Evolutionary conservation across 2,329 filamentous ascomycete species (phyloP).

Genomic region (Aspergillus sergii): DNA sequence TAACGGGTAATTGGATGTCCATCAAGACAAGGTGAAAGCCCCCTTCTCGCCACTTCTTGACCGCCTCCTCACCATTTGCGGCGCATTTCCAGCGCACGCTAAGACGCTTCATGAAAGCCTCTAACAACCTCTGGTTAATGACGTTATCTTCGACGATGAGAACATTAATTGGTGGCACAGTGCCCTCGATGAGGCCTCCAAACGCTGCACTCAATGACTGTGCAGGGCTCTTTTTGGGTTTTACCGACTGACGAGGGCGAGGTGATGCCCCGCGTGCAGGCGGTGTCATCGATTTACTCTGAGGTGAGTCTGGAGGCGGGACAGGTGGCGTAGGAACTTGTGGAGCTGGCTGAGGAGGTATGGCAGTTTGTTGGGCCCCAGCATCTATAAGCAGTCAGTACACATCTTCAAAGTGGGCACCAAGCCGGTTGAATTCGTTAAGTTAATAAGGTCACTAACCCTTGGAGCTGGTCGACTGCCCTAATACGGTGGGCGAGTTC

Average conservation of each 20-base stretch:
- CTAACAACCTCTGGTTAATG: conserved; percentile 90
- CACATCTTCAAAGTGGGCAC: neutral
- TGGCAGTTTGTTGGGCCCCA: conserved; percentile 26
- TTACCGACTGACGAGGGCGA: conserved; percentile 39
- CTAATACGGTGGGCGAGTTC: conserved; percentile 73
- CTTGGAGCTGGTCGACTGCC: conserved; percentile 49
- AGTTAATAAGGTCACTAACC: conserved; percentile 35
- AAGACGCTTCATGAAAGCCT: conserved; percentile 92
- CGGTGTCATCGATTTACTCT: conserved; percentile 37
- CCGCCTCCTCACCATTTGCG: conserved; percentile 90
- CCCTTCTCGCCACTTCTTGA: conserved; percentile 87
- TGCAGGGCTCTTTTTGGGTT: conserved; percentile 36
- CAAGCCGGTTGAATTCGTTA: neutral
- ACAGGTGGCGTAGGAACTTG: conserved; percentile 37
- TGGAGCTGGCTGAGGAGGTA: conserved; percentile 31
- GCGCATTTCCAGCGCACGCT: conserved; percentile 98
- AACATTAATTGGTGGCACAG: conserved; percentile 93
- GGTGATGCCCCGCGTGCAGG: conserved; percentile 52
- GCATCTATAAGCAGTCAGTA: conserved; percentile 27
- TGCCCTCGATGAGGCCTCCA: conserved; percentile 72
- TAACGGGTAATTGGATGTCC: conserved; percentile 97
- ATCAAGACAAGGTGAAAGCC: conserved; percentile 96
- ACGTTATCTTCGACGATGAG: conserved; percentile 98
- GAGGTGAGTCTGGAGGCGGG: conserved; percentile 40
- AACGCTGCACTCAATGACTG: conserved; percentile 43